Evolutionary conservation across 2,329 filamentous ascomycete species (phyloP).

Genomic region (Beauveria australis): DNA sequence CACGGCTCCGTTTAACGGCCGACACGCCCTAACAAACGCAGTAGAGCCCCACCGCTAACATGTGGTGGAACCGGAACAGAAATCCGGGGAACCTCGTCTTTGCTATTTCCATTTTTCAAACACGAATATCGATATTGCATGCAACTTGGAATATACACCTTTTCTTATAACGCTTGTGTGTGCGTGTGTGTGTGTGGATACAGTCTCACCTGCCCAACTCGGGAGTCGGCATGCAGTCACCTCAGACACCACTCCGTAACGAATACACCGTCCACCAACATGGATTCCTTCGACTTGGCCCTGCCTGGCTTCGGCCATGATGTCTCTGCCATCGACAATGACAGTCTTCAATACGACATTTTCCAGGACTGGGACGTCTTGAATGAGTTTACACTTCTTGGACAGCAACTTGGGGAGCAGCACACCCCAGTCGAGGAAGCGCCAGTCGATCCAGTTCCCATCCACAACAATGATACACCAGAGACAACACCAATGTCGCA

Average conservation of each 20-base stretch:
- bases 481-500: neutral
- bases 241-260: neutral
- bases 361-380: conserved; percentile 9
- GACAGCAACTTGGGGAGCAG: neutral
- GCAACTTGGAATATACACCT: neutral
- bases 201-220: neutral
- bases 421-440: neutral
- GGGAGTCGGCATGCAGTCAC: neutral
- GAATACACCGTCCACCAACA: neutral
- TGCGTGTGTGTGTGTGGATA: conserved; percentile 8
- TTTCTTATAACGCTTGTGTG: too few relatives aligned
- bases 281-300: conserved; percentile 5
- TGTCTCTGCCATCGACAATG: neutral
- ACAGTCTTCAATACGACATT: neutral
- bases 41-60: conserved; percentile 8
- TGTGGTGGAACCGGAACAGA: conserved; percentile 7
- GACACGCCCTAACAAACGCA: neutral
- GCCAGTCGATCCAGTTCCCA: neutral
- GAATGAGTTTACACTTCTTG: conserved; percentile 4
- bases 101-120: neutral
- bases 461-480: neutral
- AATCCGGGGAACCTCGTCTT: conserved; percentile 10
- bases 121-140: neutral
- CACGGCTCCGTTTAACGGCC: conserved; percentile 5
- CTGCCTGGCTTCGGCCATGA: conserved; percentile 3